Evolutionary conservation across 257 asterid species (phyloP), one percentile per base, ranked within the genome.

Genomic region (Solanum habrochaites): DNA sequence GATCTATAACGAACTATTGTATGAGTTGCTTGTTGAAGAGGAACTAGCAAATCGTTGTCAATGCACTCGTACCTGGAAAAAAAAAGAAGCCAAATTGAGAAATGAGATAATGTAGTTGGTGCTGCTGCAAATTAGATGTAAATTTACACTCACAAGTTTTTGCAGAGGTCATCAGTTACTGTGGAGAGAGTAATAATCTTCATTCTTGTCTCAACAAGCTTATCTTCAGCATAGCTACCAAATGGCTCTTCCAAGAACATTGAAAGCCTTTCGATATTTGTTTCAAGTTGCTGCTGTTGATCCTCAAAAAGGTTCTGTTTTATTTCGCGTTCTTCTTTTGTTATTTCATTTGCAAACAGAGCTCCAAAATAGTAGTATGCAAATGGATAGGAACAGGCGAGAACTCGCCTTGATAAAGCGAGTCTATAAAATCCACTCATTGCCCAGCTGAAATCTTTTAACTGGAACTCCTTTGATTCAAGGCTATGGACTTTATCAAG

Each of bases 241-340:
- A 94, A 89, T 3, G 88, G 91, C 90, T 90, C 90, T 56, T 87
- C 94, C 58, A 92, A 78, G 87, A 37, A 42, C 94, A 86, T 90
- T 16, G 95, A 93, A 43, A 94, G 92, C 35, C 88, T 87, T 84
- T 93, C 97, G 32, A 91, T 37, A 86, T 92, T 91, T 8, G 86
- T 85, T 89, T 93, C 95, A 14, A 94, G 93, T 85, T 92, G 95
- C 81, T 93, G 95, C 73, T 94, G 95, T 78, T 90, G 95, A 86
- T 91, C 90, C 93, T 94, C 95, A 4, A 94, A 94, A 78, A 94
- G 93, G 87, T 90, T 88, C 90, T 93, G 94, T 90, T 92, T 94
- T 85, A 94, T 90, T 39, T 86, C 85, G 83, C 37, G 90, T 84
- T 90, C 93, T 39, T 90, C 31, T 73, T 72, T 15, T 43, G 90